Evolutionary conservation across 1,284 basidiomycete species (phyloP), one percentile per base, ranked within the genome.

Genomic region (Naganishia sp.): DNA sequence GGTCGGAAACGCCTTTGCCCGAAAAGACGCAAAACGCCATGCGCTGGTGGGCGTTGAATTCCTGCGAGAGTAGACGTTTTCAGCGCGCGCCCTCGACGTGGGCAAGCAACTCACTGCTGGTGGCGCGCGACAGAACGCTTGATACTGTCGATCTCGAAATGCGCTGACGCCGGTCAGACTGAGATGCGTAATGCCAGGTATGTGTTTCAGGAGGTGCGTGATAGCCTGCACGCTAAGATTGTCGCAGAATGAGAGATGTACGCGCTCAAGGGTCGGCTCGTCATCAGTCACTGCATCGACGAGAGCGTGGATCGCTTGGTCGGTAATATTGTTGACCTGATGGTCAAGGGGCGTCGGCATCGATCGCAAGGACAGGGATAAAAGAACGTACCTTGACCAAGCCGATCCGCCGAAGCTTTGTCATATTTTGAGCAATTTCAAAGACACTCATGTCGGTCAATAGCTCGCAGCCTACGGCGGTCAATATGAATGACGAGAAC

Each of bases 1-100:
- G 84, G 64, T 93, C 88, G 23, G 85, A 82, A 1, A 99, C 90
- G 6, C 95, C 94, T 71, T 89, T 89, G 45, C 93, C 93, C 5
- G 93, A 95, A 80, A 93, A 99, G 13, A 99, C 96, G 78, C 96
- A 99, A 77, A 99, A 99, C 2, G 92, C 87, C n/a, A 86, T 83
- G 56, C 92, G 87, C 78, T 99, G 96, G 63, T 88, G 89, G 36
- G 88, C 84, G 75, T 92, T 98, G 78, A 97, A 99, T 66, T 94
- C 92, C 90, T 94, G 70, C n/a, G 33, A 42, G 16, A 25, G 10
- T 49, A 23, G 43, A 42, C 55, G 50, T 13, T 13, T 36, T 13
- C 36, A 28, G 48, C 23, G 15, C n/a, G 57, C 13, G 36, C 36
- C 7, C 4, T 39, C 36, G 7, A 13, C 13, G 36, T 39, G 13